These are phyloP conservation scores for Hymenoscyphus repandus DNA, from an alignment of 2,329 filamentous ascomycete species.

Conservation along the genomic window DNA sequence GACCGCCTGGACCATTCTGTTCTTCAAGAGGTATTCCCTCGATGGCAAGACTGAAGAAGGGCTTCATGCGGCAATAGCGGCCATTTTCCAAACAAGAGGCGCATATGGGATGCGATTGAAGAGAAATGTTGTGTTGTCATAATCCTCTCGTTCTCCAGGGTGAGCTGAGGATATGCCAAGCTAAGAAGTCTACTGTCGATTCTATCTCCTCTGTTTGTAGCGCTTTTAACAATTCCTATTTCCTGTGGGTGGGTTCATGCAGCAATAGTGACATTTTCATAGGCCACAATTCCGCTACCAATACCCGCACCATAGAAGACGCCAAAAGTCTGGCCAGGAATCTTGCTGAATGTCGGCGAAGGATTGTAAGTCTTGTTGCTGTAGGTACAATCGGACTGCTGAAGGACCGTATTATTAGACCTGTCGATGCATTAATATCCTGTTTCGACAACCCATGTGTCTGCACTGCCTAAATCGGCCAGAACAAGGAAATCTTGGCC, in stretches of 20 bases:
- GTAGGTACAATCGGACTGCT: background rate
- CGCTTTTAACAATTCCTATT: background rate
- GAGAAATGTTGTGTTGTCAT: background rate
- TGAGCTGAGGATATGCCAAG: background rate
- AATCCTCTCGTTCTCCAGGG: background rate
- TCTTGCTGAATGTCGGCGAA: background rate
- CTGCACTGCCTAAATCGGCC: background rate
- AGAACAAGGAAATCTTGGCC: background rate
- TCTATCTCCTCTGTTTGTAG: background rate
- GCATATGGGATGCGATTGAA: background rate
- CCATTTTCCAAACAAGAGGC: background rate
- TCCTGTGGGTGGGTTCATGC: background rate
- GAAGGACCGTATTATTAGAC: background rate
- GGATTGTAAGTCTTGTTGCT: background rate
- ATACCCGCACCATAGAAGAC: conserved; percentile 1
- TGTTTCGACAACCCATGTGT: background rate
- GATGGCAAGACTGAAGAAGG: background rate
- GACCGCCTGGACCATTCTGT: background rate
- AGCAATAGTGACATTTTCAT: background rate
- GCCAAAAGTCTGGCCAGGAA: background rate
- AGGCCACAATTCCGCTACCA: background rate
- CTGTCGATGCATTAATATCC: background rate
- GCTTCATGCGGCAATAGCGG: background rate
- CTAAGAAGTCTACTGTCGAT: background rate
- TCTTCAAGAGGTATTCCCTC: background rate